phyloP scores from a whole-genome alignment of 2,329 filamentous ascomycete species.

The Monilinia fructicola region DNA sequence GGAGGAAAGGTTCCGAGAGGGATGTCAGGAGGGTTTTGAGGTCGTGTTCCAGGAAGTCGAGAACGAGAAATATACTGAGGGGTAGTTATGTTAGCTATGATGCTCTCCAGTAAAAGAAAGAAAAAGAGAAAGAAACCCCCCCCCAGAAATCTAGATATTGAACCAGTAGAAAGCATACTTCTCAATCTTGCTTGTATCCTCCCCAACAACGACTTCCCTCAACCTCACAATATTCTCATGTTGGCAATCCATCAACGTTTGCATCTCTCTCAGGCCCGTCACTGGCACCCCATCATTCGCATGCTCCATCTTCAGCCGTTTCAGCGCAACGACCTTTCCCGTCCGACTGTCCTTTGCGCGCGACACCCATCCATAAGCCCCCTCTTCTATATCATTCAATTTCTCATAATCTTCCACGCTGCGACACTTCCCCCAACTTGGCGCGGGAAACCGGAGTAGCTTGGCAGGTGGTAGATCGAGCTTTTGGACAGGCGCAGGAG shows the following conservation, averaged over 20 bases:
- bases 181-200: constrained; percentile 54
- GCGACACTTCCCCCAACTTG: constrained; percentile 67
- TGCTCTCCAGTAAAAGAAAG: not conserved
- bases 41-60: constrained; percentile 97
- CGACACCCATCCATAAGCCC: constrained; percentile 92
- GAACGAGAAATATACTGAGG: constrained; percentile 81
- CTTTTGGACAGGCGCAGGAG: constrained; percentile 34
- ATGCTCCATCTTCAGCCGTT: constrained; percentile 87
- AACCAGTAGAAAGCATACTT: constrained; percentile 45
- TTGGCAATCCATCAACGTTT: constrained; percentile 76
- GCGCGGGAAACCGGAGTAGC: constrained; percentile 69
- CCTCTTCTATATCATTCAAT: constrained; percentile 96
- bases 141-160: constrained; percentile 24
- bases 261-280: constrained; percentile 89
- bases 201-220: constrained; percentile 80
- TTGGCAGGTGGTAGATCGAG: constrained; percentile 47
- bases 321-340: constrained; percentile 82
- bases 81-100: constrained; percentile 29
- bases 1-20: constrained; percentile 90
- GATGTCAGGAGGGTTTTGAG: constrained; percentile 89
- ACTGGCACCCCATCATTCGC: constrained; percentile 76
- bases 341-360: constrained; percentile 73
- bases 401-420: constrained; percentile 87
- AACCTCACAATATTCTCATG: constrained; percentile 83
- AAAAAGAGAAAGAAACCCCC: too few species aligned